These are phyloP conservation scores for Rubia balearica DNA, from an alignment of 305 asterid genomes.

Conservation along the genomic window DNA sequence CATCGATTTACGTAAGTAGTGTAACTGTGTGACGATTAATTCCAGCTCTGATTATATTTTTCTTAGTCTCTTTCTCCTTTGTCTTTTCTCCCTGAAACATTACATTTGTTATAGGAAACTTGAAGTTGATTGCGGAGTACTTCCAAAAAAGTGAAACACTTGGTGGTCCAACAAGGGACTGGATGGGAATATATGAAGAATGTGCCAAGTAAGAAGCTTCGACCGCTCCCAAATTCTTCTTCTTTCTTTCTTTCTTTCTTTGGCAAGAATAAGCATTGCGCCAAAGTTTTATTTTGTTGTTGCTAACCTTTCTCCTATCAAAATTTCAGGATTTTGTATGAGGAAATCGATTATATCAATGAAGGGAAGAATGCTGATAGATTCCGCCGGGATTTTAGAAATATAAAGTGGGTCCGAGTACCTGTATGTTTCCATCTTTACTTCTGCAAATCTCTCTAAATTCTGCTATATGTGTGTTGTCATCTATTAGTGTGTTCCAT, in stretches of 20 bases:
- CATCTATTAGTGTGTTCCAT: neutral
- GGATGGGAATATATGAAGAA: slow-evolving; percentile 91
- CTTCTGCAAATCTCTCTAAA: slow-evolving; percentile 17
- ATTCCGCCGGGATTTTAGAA: slow-evolving; percentile 90
- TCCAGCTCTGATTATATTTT: neutral
- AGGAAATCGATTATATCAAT: slow-evolving; percentile 89
- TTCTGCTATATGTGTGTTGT: neutral
- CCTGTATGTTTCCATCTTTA: slow-evolving; percentile 69
- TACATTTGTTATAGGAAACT: slow-evolving; percentile 48
- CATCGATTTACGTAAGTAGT: slow-evolving; percentile 77
- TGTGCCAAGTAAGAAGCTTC: slow-evolving; percentile 72
- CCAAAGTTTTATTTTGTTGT: neutral
- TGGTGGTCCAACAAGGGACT: slow-evolving; percentile 87
- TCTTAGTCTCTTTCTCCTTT: neutral
- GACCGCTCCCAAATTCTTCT: neutral
- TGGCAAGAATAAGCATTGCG: neutral
- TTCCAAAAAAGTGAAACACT: slow-evolving; percentile 84
- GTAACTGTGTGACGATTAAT: neutral
- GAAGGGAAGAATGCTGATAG: slow-evolving; percentile 98
- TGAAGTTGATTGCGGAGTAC: slow-evolving; percentile 82
- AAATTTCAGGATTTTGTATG: slow-evolving; percentile 74
- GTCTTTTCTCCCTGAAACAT: slow-evolving; percentile 6
- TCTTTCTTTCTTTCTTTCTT: neutral
- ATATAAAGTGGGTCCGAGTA: slow-evolving; percentile 95
- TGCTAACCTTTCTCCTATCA: slow-evolving; percentile 8